Evolutionary conservation across 306 rosid species (phyloP).

Genomic region (Pueraria montana): DNA sequence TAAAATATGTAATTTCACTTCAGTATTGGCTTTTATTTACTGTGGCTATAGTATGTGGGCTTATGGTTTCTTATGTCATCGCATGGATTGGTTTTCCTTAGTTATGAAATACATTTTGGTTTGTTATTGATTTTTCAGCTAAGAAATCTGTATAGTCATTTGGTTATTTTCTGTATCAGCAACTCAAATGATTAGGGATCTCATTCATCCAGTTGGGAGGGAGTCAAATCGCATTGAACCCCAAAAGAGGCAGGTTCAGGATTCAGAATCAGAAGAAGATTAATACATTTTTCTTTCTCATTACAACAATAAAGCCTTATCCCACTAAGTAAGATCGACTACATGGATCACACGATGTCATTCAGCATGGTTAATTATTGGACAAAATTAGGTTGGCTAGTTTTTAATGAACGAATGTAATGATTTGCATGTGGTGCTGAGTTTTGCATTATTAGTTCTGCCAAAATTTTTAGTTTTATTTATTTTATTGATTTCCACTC

Average conservation of each 20-base stretch:
- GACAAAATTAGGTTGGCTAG: slow-evolving; percentile 2
- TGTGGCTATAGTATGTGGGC: background rate
- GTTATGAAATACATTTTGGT: background rate
- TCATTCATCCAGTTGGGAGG: slow-evolving; percentile 47
- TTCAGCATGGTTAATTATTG: background rate
- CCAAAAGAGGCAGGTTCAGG: slow-evolving; percentile 39
- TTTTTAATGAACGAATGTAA: background rate
- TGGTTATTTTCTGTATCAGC: slow-evolving; percentile 46
- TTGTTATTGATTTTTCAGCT: background rate
- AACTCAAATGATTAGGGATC: slow-evolving; percentile 45
- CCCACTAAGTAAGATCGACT: too few relatives aligned
- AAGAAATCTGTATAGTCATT: background rate
- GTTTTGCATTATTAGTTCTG: background rate
- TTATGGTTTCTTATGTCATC: background rate
- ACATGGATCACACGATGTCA: too few relatives aligned
- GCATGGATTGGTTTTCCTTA: background rate
- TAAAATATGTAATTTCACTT: background rate
- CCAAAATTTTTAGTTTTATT: background rate
- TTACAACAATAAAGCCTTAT: too few relatives aligned
- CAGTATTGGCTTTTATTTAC: background rate
- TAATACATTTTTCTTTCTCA: slow-evolving; percentile 6
- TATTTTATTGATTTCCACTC: background rate
- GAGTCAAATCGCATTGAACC: slow-evolving; percentile 30
- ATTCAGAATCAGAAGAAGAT: slow-evolving; percentile 53
- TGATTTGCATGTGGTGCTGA: background rate